These are phyloP conservation scores for Salix koriyanagi DNA, from an alignment of 345 rosid species.

Conservation along the genomic window DNA sequence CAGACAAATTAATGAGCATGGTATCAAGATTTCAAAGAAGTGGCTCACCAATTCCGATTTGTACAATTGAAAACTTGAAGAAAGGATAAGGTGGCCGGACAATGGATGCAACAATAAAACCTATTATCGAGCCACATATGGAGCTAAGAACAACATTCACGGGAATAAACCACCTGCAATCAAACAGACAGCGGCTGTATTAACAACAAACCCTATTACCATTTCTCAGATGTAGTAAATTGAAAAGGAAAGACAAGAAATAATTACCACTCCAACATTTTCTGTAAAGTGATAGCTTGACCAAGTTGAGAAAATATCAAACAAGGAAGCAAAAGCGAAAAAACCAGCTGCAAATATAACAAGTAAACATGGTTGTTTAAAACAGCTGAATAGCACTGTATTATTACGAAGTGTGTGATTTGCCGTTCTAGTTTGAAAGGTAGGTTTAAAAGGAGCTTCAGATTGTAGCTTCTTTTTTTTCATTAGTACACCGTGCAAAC, in stretches of 20 bases:
- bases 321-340: conserved; percentile 95
- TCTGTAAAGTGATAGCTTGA: conserved; percentile 76
- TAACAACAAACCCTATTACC: not conserved
- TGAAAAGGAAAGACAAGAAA: not conserved
- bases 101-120: conserved; percentile 53
- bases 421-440: too few relatives aligned
- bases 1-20: not conserved
- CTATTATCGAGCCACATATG: conserved; percentile 75
- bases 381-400: not conserved
- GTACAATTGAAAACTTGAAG: conserved; percentile 87
- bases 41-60: conserved; percentile 77
- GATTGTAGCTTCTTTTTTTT: too few relatives aligned
- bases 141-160: conserved; percentile 70
- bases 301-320: conserved; percentile 97
- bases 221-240: not conserved
- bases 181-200: not conserved
- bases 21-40: not conserved
- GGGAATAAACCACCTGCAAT: conserved; percentile 96
- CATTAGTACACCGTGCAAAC: too few relatives aligned
- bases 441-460: too few relatives aligned
- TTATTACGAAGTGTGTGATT: too few relatives aligned
- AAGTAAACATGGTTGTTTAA: not conserved
- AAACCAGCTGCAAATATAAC: conserved; percentile 62
- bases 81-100: conserved; percentile 91
- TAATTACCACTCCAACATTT: conserved; percentile 78